A percentile compares a stretch with the other conserved stretches of the same genome.
Conservation (phyloP, 2,329 filamentous ascomycete species). For the Lecanicillium sp. region DNA sequence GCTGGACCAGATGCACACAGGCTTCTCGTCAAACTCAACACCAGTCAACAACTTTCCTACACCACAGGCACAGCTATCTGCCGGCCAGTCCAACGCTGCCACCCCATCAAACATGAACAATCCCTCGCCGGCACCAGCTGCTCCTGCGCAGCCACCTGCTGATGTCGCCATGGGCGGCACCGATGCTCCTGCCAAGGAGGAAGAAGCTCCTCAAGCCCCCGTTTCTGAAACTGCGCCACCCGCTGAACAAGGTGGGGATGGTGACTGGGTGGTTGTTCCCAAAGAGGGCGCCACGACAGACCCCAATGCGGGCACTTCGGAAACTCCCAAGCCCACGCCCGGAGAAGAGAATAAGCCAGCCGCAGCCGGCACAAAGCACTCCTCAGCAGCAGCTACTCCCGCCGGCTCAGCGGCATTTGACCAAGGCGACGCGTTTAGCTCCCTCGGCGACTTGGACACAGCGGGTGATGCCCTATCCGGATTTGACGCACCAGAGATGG, state of each 20-base stretch:
- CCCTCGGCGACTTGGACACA: conserved; percentile 58
- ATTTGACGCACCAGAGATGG: conserved; percentile 51
- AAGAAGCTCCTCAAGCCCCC: background rate
- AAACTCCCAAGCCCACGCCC: conserved; percentile 10
- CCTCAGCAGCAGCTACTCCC: conserved; percentile 38
- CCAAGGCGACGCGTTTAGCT: conserved; percentile 50
- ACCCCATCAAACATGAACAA: conserved; percentile 44
- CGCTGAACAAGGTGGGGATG: conserved; percentile 43
- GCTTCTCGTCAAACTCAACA: conserved; percentile 50
- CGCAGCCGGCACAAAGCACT: conserved; percentile 26
- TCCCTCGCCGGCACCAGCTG: conserved; percentile 34
- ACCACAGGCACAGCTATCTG: conserved; percentile 51
- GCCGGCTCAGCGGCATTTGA: conserved; percentile 39
- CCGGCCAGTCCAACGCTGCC: conserved; percentile 44
- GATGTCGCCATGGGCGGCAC: conserved; percentile 43
- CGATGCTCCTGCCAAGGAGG: conserved; percentile 24
- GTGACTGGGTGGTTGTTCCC: conserved; percentile 70
- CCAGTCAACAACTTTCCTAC: conserved; percentile 52
- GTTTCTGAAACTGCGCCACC: conserved; percentile 27
- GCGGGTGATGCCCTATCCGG: conserved; percentile 63
- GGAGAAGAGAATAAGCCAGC: conserved; percentile 15
- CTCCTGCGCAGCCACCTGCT: conserved; percentile 14
- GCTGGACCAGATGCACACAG: conserved; percentile 61
- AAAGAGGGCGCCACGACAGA: conserved; percentile 40
- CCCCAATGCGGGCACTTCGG: conserved; percentile 13